These are phyloP conservation scores for Claviceps sp. DNA, from an alignment of 2,329 filamentous ascomycete species.

Conservation along the genomic window DNA sequence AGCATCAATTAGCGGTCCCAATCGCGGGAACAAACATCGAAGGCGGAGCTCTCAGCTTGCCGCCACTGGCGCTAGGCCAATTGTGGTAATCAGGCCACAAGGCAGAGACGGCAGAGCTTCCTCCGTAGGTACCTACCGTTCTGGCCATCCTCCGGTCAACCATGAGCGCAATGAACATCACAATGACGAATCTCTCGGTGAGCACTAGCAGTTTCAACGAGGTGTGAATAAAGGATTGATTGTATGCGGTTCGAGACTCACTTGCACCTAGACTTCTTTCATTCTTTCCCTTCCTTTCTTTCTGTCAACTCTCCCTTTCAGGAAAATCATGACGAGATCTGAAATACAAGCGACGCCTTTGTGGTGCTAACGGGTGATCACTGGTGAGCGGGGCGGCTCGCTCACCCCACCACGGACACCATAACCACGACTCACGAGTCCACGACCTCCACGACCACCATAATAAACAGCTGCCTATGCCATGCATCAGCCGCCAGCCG, in stretches of 20 bases:
- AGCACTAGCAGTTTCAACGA: background rate
- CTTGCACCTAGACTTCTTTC: background rate
- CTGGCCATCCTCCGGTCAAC: background rate
- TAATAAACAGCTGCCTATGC: too few relatives aligned
- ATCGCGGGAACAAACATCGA: background rate
- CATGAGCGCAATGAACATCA: background rate
- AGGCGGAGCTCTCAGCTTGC: slow-evolving; percentile 13
- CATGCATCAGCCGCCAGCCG: background rate
- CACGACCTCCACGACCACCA: background rate
- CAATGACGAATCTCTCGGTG: background rate
- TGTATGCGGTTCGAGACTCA: background rate
- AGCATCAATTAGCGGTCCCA: slow-evolving; percentile 7
- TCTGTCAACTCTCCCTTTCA: background rate
- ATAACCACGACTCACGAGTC: background rate
- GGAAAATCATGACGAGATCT: too few relatives aligned
- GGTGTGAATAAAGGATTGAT: background rate
- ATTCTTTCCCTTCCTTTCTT: background rate
- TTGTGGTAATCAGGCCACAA: slow-evolving; percentile 19
- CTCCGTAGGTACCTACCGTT: background rate
- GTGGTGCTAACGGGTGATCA: too few relatives aligned
- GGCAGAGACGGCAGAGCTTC: slow-evolving; percentile 13
- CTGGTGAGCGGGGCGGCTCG: background rate
- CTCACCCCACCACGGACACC: background rate
- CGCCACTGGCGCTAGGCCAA: slow-evolving; percentile 11
- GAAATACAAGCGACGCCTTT: too few relatives aligned